Conservation (phyloP, 1,284 basidiomycete species). For the Fomitiporia mediterranea region DNA sequence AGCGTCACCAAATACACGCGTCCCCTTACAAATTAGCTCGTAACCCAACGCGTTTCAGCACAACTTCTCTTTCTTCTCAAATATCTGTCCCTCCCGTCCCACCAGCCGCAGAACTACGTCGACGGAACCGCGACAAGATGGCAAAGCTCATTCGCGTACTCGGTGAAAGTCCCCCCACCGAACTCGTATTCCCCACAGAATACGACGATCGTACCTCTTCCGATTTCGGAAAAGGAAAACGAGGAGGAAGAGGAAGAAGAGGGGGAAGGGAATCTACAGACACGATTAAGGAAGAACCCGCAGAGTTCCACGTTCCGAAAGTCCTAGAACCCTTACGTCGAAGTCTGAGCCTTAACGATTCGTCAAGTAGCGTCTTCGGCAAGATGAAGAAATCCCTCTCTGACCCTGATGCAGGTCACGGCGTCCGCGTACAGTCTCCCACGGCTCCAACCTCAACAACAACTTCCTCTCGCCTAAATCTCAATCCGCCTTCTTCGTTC, state of each 20-base stretch:
- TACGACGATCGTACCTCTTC: neutral
- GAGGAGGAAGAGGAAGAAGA: too few species aligned
- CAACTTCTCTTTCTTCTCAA: slow-evolving; percentile 15
- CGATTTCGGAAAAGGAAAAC: too few species aligned
- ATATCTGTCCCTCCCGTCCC: slow-evolving; percentile 17
- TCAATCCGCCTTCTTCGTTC: neutral
- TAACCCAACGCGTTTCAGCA: slow-evolving; percentile 9
- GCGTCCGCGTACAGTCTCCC: neutral
- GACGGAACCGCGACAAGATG: slow-evolving; percentile 18
- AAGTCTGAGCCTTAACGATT: neutral
- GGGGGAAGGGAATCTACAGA: too few species aligned
- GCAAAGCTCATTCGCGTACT: slow-evolving; percentile 19
- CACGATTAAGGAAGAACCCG: neutral
- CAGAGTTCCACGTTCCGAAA: neutral
- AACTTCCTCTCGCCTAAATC: too few species aligned
- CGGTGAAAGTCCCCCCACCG: slow-evolving; percentile 15
- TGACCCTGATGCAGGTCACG: slow-evolving; percentile 15
- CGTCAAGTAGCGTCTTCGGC: neutral
- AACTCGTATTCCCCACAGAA: slow-evolving; percentile 12
- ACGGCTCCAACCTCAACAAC: neutral
- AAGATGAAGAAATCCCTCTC: slow-evolving; percentile 7
- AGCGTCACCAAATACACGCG: slow-evolving; percentile 7
- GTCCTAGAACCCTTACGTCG: neutral
- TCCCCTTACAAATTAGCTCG: slow-evolving; percentile 16
- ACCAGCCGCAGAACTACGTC: slow-evolving; percentile 8